Percentiles rank a stretch among this genome's conserved stretches.
These are phyloP conservation scores for Colletotrichum shisoi DNA, from an alignment of 2,329 filamentous ascomycete species.

Conservation along the genomic window DNA sequence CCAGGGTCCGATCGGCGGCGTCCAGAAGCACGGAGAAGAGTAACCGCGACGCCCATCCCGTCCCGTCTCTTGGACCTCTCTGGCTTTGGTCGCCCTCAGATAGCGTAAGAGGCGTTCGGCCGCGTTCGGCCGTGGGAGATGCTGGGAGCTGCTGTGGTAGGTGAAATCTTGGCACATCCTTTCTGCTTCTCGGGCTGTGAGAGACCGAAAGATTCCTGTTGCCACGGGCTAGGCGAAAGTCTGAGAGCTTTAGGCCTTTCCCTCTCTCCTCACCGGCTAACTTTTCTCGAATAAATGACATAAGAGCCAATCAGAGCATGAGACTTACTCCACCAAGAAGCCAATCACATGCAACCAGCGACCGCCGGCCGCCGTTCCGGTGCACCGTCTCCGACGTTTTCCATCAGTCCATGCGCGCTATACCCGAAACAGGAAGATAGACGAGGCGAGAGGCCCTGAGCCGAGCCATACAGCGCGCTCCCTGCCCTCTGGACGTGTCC, in stretches of 20 bases:
- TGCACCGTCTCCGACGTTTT: constrained; percentile 27
- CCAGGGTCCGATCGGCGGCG: constrained; percentile 35
- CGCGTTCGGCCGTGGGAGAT: background rate
- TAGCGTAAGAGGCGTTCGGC: constrained; percentile 27
- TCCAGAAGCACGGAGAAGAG: constrained; percentile 17
- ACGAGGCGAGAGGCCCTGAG: constrained; percentile 15
- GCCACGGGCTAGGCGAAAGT: constrained; percentile 1
- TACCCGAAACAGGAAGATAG: constrained; percentile 29
- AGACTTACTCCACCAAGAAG: constrained; percentile 18
- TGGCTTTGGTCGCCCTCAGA: constrained; percentile 16
- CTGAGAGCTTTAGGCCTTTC: constrained; percentile 1
- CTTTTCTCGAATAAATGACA: constrained; percentile 2
- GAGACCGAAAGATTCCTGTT: background rate
- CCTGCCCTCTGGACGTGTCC: constrained; percentile 1
- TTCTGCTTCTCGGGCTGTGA: constrained; percentile 1
- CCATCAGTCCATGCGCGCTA: constrained; percentile 27
- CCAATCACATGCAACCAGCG: constrained; percentile 38
- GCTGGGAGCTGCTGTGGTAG: background rate
- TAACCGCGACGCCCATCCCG: background rate
- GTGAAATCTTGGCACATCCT: background rate
- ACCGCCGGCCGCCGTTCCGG: constrained; percentile 13
- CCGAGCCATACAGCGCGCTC: constrained; percentile 28
- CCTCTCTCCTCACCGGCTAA: constrained; percentile 1
- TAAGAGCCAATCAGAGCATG: background rate
- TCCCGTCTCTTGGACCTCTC: background rate